Percentiles rank a stretch among this genome's conserved stretches.
Evolutionary conservation across 495 filamentous ascomycete species (phyloP).

Genomic region (Hypoxylon lienhwacheense): DNA sequence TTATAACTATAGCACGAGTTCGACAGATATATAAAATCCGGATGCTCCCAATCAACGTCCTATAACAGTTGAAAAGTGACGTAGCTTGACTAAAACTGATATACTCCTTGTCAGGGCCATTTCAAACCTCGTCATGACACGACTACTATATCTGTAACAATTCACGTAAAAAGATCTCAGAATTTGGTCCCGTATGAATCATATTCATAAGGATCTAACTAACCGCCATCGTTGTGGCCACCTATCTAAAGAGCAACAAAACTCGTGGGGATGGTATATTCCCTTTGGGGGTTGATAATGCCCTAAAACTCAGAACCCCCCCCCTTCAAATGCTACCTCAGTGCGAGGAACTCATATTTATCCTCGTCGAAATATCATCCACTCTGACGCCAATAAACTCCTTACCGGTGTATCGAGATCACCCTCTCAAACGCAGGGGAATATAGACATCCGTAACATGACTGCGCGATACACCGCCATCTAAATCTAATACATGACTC

Average conservation of each 20-base stretch:
- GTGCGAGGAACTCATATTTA: slow-evolving; percentile 7
- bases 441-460: slow-evolving; percentile 5
- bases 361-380: background rate
- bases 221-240: slow-evolving; percentile 26
- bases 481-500: slow-evolving; percentile 28
- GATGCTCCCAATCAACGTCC: too few relatives aligned
- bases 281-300: slow-evolving; percentile 1
- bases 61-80: too few relatives aligned
- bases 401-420: slow-evolving; percentile 19
- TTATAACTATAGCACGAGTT: too few relatives aligned
- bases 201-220: slow-evolving; percentile 19
- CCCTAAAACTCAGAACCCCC: slow-evolving; percentile 16
- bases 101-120: too few relatives aligned
- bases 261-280: slow-evolving; percentile 1
- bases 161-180: too few relatives aligned
- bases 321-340: slow-evolving; percentile 4
- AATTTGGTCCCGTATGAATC: too few relatives aligned
- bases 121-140: too few relatives aligned
- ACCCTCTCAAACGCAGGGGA: slow-evolving; percentile 11
- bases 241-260: slow-evolving; percentile 15
- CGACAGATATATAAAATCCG: too few relatives aligned
- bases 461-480: slow-evolving; percentile 11
- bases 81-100: too few relatives aligned
- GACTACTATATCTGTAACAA: too few relatives aligned
- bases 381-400: slow-evolving; percentile 28